These are phyloP conservation scores for Coemansia sp. DNA, from an alignment of 192 early-diverging fungal genomes.

Conservation along the genomic window DNA sequence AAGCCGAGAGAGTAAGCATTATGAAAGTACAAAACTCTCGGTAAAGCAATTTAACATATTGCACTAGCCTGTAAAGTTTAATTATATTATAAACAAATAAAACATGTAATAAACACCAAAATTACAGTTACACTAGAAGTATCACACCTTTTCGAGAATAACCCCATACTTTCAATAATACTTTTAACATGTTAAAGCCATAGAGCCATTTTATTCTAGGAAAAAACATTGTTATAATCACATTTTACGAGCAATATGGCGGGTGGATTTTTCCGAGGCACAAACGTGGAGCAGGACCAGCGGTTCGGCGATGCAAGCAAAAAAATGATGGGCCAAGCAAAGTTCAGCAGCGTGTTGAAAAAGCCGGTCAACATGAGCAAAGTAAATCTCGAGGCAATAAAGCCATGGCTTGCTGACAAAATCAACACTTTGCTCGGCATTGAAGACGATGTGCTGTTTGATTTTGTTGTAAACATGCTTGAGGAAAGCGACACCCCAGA, in stretches of 20 bases:
- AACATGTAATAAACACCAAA: too few species aligned
- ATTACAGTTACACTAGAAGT: too few species aligned
- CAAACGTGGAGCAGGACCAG: constrained; percentile 46
- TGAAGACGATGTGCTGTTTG: constrained; percentile 92
- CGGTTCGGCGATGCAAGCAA: constrained; percentile 45
- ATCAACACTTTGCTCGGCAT: constrained; percentile 77
- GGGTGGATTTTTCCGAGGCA: constrained; percentile 41
- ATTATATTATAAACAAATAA: too few species aligned
- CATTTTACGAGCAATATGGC: constrained; percentile 18
- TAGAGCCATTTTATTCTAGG: background rate
- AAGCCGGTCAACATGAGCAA: constrained; percentile 70
- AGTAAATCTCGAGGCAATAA: constrained; percentile 83
- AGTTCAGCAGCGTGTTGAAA: constrained; percentile 31
- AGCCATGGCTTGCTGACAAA: constrained; percentile 81
- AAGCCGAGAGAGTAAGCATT: too few species aligned
- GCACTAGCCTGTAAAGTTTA: too few species aligned
- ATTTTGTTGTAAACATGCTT: constrained; percentile 81
- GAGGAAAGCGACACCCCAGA: constrained; percentile 75
- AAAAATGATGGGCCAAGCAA: constrained; percentile 24
- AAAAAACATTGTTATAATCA: background rate
- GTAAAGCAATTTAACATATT: too few species aligned
- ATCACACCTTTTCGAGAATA: background rate
- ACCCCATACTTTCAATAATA: background rate
- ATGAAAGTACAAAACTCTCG: too few species aligned
- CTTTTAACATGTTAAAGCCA: background rate